Evolutionary conservation across 108 stramenopile species (phyloP), one percentile per base, ranked within the genome.

Genomic region (Mediolabrus comicus): DNA sequence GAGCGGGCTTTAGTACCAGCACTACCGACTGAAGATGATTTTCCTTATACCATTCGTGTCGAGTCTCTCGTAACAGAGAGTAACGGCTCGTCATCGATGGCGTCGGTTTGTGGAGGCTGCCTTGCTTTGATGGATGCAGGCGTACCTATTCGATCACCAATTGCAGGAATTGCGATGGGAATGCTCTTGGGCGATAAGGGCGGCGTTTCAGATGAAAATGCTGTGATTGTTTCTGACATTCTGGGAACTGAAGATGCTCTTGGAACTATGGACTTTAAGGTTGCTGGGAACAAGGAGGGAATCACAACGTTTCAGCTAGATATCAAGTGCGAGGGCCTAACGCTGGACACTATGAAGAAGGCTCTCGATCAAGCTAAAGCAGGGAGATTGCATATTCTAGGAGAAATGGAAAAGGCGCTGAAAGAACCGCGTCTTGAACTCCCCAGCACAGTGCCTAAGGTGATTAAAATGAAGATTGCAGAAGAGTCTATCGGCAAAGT

Each of bases 111-210:
- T 70, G 95, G 94, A 31, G 96, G 92, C 8, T 92, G 88, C 27
- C 73, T 98, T 33, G 90, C 96, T 13, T 69, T 98, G 19, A 92
- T 98, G 93, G 96, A 98, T 71, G 96, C 96, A 53, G 97, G 97
- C 30, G 93, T 98, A 11, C 94, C 96, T 10, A 80, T 92, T 13
- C 85, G 87, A 57, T 75, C 65, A 30, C 79, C 88, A 8, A 79
- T 95, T 36, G 93, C 92, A 4, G 93, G 93, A 22, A 86, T 94
- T 68, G 92, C 93, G 22, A 92, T 96, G 91, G 93, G 92, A 31
- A 86, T 94, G 82, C 81, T 92, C 24, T 61, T 93, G 29, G 87
- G 67, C 12, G 86, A 88, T 49, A 83, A 75, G 51, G 73, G 83
- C 29, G 88, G 81, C 38, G 86, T 84, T 16, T 87, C 90, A 2